Base-by-base conservation (phyloP, 441 rosid genomes). In the Croton setiger region DNA sequence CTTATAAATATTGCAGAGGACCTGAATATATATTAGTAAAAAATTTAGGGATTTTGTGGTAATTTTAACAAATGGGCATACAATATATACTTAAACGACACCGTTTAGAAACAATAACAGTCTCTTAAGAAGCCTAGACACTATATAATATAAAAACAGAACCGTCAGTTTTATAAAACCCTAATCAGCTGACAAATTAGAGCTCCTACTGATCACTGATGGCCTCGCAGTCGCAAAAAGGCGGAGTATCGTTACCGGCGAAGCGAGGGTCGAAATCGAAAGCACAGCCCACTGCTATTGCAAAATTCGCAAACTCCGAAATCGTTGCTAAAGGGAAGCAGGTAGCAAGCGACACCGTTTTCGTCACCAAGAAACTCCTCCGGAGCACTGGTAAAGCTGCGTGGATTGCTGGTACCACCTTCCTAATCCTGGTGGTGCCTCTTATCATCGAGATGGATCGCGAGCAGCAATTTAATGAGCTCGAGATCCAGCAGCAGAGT, bases 351-450 rank as follows among this genome's bases (percentile, higher is more conserved):
- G 89, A 88, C 74, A 73, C 90, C 64, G 83, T 73, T 13, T 77
- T 61, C 66, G 87, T 87, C 31, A 64, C 97, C 71, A 87, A 84
- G 76, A 87, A 87, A 78, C 80, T 91, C 64, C 83, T 91, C 11
- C 71, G 81, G 68, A 88, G 95, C 85, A 89, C 97, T 3, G 97
- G 97, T 10, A 89, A 88, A 82, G 97, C 96, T 6, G 93, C 92
- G 33, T 89, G 97, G 97, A 89, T 89, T 66, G 90, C 89, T 4
- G 92, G 97, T 2, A 91, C 97, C 48, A 92, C 97, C 5, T 85
- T 87, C 75, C 81, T 87, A 12, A 80, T 92, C 68, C 83, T 91
- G 8, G 87, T 79, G 4, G 96, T 91, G 8, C 97, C 97, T 4
- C 70, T 91, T 66, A 89, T 87, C 56, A 80, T 89, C 51, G 96